These are phyloP conservation scores for Chaetomium cochliodes DNA, from an alignment of 495 filamentous ascomycete species.

Conservation along the genomic window DNA sequence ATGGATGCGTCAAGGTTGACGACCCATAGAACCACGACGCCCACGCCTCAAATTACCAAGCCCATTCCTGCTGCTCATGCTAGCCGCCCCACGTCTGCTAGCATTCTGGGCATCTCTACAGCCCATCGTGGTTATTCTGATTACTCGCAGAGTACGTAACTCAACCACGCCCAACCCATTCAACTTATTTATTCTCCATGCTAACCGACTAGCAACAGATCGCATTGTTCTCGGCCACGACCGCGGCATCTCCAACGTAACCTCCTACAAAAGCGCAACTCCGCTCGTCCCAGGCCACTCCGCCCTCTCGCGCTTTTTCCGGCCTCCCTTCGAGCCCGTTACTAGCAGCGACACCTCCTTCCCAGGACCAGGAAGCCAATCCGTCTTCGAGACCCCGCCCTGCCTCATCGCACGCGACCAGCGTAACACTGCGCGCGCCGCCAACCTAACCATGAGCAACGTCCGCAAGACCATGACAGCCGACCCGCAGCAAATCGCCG, in stretches of 20 bases:
- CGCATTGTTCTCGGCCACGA: not conserved
- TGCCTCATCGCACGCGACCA: constrained; percentile 13
- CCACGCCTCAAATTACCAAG: constrained; percentile 22
- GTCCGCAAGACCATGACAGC: constrained; percentile 4
- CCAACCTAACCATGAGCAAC: not conserved
- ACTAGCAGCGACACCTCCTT: not conserved
- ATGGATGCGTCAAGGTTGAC: constrained; percentile 21
- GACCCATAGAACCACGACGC: constrained; percentile 26
- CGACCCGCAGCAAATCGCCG: constrained; percentile 18
- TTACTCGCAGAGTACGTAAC: constrained; percentile 4
- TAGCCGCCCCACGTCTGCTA: constrained; percentile 18
- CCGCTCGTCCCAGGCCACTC: constrained; percentile 9
- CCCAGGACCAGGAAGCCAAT: not conserved
- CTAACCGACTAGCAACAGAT: constrained; percentile 5
- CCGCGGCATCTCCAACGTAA: constrained; percentile 3
- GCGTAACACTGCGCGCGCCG: not conserved
- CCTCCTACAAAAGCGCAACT: constrained; percentile 14
- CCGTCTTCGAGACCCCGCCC: constrained; percentile 1
- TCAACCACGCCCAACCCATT: not conserved
- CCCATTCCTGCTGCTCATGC: constrained; percentile 21
- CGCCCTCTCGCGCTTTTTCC: constrained; percentile 11
- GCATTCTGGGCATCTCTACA: constrained; percentile 3
- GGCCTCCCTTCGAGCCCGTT: not conserved
- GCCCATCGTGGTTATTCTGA: constrained; percentile 4
- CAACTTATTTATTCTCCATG: not conserved